Evolutionary conservation across 371 early-diverging fungal species (phyloP), one percentile per base, ranked within the genome.

Genomic region (Capillidium heterosporum): DNA sequence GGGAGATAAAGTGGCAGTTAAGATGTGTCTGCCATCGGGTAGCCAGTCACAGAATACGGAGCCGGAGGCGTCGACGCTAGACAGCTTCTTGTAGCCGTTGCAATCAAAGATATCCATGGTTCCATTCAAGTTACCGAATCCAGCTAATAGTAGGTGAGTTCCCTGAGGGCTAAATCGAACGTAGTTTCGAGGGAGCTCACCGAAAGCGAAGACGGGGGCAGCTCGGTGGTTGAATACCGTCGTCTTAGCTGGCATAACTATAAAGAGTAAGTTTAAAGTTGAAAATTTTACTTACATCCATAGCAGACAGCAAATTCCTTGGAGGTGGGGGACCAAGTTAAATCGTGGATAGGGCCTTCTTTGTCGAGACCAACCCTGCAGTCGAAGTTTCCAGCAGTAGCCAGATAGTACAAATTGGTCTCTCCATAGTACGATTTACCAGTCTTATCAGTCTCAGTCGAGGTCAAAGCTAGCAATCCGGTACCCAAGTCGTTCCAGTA

Each of bases 381-480:
- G 70, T 94, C 94, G 70, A 81, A 91, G 65, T 80, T 88, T n/a
- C 92, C 94, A 35, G 85, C 82, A 1, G 84, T 85, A 10, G 94
- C 75, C 57, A 97, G 69, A 57, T 85, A 93, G 69, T 89, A 93
- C 61, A 97, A 71, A 48, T 81, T 82, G 44, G 89, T 89, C 64
- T 95, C 91, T n/a, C 97, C 97, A 67, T 97, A 97, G 73, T 97
- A 97, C 23, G 89, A 87, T 65, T 89, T 82, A 61, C 91, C 91
- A 13, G 94, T 87, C 64, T 81, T 84, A 69, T 95, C 95, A 24
- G 91, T 88, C 46, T 97, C 97, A 17, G 95, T 93, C 53, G 85
- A 84, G 1, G 95, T 89, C 66, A 91, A 73, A 19, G 89, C 88
- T 54, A 95, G 74, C 40, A 95, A 68, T 60, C 82, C 79, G 47